Base-by-base conservation (phyloP, 345 rosid genomes). In the Populus simonii region DNA sequence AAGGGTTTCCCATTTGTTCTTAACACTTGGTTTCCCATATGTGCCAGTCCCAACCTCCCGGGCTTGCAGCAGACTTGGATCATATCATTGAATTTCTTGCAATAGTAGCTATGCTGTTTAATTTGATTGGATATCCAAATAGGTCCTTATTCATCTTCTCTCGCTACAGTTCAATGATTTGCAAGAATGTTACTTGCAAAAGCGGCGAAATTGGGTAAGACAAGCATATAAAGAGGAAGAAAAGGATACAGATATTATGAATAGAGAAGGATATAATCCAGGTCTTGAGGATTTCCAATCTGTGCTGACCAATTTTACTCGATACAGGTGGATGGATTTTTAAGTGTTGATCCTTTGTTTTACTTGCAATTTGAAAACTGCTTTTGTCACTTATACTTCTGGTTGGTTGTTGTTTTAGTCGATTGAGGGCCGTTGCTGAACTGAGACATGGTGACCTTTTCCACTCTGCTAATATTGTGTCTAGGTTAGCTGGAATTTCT, bases 391-490 rank as follows among this genome's bases (percentile, higher is more conserved):
- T 67, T 15, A 18, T 18, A 33, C 12, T 36, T 57, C 27, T 59
- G 12, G 38, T 38, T 73, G 49, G 65, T 51, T 59, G 8, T 35
- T 67, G 38, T 73, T 17, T 70, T 59, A 92, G 98, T 82, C 96
- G 90, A 66, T 83, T 94, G 80, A 90, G 94, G 85, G 97, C 91
- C 36, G 88, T 92, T 79, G 98, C 98, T 62, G 96, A 94, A 74
- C 89, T 88, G 57, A 85, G 96, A 83, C 98, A 90, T 78, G 97
- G 88, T 73, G 98, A 91, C 87, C 80, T 94, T 79, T 94, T 94
- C 85, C 98, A 92, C 86, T 87, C 97, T 55, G 94, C 96, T 80
- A 94, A 94, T 85, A 92, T 94, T 77, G 94, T 94, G 70, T 92
- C 97, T 72, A 94, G 98, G 97, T 92, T 76, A 82, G 74, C 76